Evolutionary conservation across 208 protist species (phyloP).

Genomic region (Porcisia deanei): DNA sequence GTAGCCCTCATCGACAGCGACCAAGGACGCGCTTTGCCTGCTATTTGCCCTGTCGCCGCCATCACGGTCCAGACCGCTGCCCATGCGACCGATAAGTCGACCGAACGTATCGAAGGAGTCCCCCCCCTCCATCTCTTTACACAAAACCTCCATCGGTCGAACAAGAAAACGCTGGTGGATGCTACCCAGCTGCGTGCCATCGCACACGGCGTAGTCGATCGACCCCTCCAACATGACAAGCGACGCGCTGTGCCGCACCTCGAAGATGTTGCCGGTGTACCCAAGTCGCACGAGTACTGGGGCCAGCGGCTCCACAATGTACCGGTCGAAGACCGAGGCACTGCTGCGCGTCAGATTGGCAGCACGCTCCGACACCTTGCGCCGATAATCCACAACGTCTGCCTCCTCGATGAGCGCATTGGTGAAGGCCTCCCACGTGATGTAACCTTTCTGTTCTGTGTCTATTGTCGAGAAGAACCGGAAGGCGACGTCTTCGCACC

Average conservation of each 20-base stretch:
- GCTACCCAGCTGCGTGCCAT: conserved; percentile 51
- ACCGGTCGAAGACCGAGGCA: conserved; percentile 73
- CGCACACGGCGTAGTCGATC: conserved; percentile 72
- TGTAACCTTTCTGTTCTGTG: conserved; percentile 57
- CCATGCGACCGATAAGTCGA: conserved; percentile 8
- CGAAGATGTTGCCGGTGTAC: conserved; percentile 52
- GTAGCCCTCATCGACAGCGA: conserved; percentile 30
- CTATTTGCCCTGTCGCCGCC: not conserved
- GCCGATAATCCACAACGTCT: conserved; percentile 60
- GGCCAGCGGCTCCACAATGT: conserved; percentile 66
- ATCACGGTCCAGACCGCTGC: conserved; percentile 2
- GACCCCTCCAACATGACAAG: conserved; percentile 63
- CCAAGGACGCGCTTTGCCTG: not conserved
- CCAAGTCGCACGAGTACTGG: conserved; percentile 48
- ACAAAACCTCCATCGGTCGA: conserved; percentile 42
- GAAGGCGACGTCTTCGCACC: conserved; percentile 48
- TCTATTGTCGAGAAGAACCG: conserved; percentile 66
- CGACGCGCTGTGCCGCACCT: conserved; percentile 57
- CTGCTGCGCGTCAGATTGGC: conserved; percentile 40
- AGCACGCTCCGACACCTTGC: conserved; percentile 49
- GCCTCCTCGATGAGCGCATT: conserved; percentile 75
- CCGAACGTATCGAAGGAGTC: conserved; percentile 26
- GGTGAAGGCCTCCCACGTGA: conserved; percentile 70
- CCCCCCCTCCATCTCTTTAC: conserved; percentile 33
- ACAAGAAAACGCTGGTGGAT: conserved; percentile 66